Evolutionary conservation across 768 basidiomycete species (phyloP).

Genomic region (Auriscalpium orientale): DNA sequence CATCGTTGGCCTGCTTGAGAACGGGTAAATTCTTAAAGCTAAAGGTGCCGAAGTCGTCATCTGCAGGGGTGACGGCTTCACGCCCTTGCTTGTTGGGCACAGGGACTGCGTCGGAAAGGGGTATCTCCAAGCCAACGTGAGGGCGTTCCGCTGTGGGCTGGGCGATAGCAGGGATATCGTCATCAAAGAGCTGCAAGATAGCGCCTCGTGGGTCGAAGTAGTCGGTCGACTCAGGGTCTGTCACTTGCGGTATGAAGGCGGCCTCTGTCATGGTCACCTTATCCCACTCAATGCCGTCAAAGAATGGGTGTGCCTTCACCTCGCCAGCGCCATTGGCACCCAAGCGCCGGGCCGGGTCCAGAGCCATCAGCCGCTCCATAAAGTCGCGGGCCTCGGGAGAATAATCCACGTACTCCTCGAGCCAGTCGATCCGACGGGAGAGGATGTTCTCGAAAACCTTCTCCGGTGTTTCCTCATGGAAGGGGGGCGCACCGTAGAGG

Average conservation of each 20-base stretch:
- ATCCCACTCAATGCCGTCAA: constrained; percentile 89
- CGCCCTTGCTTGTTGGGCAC: constrained; percentile 17
- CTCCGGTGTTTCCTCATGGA: constrained; percentile 95
- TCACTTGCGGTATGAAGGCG: constrained; percentile 90
- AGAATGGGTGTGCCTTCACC: constrained; percentile 88
- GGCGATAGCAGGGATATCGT: constrained; percentile 57
- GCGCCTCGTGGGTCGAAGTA: constrained; percentile 98
- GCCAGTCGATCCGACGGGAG: constrained; percentile 91
- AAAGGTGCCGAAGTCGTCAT: constrained; percentile 95
- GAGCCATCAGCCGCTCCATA: constrained; percentile 78
- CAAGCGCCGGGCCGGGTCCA: constrained; percentile 71
- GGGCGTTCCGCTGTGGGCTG: constrained; percentile 40
- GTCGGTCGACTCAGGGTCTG: constrained; percentile 98
- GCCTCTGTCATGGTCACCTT: constrained; percentile 83
- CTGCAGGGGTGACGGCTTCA: constrained; percentile 43
- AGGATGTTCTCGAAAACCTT: constrained; percentile 98
- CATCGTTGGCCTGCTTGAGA: constrained; percentile 97
- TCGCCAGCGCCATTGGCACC: constrained; percentile 86
- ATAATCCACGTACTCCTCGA: constrained; percentile 86
- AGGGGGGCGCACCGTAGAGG: constrained; percentile 92
- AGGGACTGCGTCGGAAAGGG: constrained; percentile 17
- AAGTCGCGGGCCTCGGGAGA: constrained; percentile 85
- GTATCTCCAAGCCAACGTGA: constrained; percentile 20
- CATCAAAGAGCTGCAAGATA: constrained; percentile 83
- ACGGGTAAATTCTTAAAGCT: constrained; percentile 96